Conservation (phyloP, 2,329 filamentous ascomycete species). For the Trichoderma breve region DNA sequence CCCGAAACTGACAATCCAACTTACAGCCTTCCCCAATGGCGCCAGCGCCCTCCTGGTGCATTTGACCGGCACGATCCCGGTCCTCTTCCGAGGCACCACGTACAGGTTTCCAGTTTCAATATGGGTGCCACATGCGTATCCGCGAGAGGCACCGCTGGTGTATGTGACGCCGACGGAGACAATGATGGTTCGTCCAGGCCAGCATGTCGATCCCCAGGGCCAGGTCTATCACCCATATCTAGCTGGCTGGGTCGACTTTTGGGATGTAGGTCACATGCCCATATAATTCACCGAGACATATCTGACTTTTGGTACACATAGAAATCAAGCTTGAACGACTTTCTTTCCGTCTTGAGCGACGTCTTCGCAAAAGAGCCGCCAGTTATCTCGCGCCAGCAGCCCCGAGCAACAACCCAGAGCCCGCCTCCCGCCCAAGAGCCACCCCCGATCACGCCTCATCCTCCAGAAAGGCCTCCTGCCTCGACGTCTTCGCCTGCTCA, state of each 20-base stretch:
- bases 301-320: slow-evolving; percentile 30
- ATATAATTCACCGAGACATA: no score
- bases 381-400: slow-evolving; percentile 70
- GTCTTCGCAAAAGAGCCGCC: slow-evolving; percentile 95
- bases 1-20: slow-evolving; percentile 16
- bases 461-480: slow-evolving; percentile 54
- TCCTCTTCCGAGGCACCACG: slow-evolving; percentile 79
- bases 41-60: slow-evolving; percentile 81
- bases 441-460: slow-evolving; percentile 70
- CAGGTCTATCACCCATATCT: slow-evolving; percentile 95
- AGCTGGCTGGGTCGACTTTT: slow-evolving; percentile 82
- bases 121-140: slow-evolving; percentile 92
- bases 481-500: slow-evolving; percentile 40
- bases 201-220: slow-evolving; percentile 92
- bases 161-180: slow-evolving; percentile 86
- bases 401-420: slow-evolving; percentile 36
- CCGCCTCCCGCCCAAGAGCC: slow-evolving; percentile 42
- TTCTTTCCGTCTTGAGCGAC: slow-evolving; percentile 76
- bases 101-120: slow-evolving; percentile 90
- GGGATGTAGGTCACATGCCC: slow-evolving; percentile 68
- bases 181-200: slow-evolving; percentile 87
- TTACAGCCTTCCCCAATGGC: slow-evolving; percentile 81
- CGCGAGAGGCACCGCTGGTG: slow-evolving; percentile 76
- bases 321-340: slow-evolving; percentile 83
- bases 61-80: slow-evolving; percentile 85